Percentiles rank a stretch among this genome's conserved stretches.
Conservation (phyloP, 441 rosid genomes). For the Daphne laureola region DNA sequence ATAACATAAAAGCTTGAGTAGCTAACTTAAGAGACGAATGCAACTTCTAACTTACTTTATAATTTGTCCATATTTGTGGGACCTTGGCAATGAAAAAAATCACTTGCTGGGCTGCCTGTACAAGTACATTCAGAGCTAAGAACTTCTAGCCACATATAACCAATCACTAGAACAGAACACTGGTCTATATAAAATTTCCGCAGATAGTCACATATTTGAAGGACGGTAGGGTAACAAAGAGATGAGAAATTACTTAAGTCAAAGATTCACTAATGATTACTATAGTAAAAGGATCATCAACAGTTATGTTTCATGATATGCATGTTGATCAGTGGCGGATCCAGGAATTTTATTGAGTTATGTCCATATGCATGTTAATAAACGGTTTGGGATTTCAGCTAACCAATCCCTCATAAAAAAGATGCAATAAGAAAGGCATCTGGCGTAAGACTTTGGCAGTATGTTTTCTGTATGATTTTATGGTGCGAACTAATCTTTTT, state of each 20-base stretch:
- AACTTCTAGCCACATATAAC: constrained; percentile 6
- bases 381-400: too few species aligned
- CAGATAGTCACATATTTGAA: neutral
- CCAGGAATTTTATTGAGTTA: too few species aligned
- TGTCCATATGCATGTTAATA: too few species aligned
- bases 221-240: neutral
- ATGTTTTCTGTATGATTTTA: too few species aligned
- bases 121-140: constrained; percentile 11
- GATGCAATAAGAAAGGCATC: too few species aligned
- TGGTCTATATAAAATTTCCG: constrained; percentile 7
- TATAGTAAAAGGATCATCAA: too few species aligned
- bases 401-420: too few species aligned
- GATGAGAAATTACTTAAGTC: neutral
- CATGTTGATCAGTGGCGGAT: too few species aligned
- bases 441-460: too few species aligned
- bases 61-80: constrained; percentile 83
- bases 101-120: constrained; percentile 85
- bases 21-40: neutral
- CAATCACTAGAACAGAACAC: neutral
- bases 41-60: constrained; percentile 43
- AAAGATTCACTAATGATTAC: neutral
- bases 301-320: too few species aligned
- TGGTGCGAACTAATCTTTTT: too few species aligned
- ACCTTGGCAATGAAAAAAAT: constrained; percentile 71
- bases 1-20: neutral